Conservation (phyloP, 2,329 filamentous ascomycete species). For the Penicillium janthinellum region DNA sequence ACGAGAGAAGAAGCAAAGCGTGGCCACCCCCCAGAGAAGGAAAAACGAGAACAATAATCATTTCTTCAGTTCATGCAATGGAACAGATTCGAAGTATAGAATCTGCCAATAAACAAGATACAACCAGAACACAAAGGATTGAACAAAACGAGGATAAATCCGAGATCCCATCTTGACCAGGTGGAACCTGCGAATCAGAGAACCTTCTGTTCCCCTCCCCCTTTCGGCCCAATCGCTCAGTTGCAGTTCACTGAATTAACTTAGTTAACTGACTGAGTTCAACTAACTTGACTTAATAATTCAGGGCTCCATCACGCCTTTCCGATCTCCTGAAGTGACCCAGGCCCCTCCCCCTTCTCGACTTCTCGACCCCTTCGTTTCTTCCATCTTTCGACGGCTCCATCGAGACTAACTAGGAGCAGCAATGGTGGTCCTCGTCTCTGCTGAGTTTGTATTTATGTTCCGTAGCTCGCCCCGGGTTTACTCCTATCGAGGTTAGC, state of each 20-base stretch:
- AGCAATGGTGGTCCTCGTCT: background rate
- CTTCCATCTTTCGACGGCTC: background rate
- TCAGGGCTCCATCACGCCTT: background rate
- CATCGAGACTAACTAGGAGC: background rate
- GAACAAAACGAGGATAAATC: background rate
- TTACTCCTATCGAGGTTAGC: background rate
- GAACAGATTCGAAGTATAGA: background rate
- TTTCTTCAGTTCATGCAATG: background rate
- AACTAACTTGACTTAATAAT: too few relatives aligned
- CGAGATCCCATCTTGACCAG: background rate
- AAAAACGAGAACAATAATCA: background rate
- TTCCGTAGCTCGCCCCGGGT: background rate
- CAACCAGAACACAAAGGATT: too few relatives aligned
- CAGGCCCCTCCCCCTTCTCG: background rate
- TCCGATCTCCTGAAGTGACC: background rate
- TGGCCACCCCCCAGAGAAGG: background rate
- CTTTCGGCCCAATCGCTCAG: slow-evolving; percentile 5
- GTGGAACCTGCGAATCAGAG: background rate
- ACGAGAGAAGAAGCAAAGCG: background rate
- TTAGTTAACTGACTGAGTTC: too few relatives aligned
- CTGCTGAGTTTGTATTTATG: background rate
- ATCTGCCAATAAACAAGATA: background rate
- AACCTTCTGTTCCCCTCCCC: slow-evolving; percentile 6
- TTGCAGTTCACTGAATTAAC: too few relatives aligned
- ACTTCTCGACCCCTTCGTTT: background rate